Conservation (phyloP, 805 yeast genomes). For the Nakazawaea ernobii region DNA sequence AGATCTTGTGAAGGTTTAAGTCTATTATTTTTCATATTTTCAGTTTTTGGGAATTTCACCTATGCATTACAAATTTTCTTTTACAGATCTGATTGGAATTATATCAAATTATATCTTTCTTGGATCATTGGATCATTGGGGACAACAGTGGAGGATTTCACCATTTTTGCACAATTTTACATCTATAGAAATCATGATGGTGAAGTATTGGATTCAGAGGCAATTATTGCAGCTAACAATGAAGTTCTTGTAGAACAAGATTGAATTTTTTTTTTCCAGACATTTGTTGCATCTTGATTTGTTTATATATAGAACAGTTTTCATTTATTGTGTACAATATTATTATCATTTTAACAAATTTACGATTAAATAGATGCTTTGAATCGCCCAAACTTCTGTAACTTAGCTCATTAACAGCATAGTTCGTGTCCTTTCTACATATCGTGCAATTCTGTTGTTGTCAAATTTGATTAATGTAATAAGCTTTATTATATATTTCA, state of each 20-base stretch:
- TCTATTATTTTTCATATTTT: slow-evolving; percentile 68
- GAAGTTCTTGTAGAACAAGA: slow-evolving; percentile 1
- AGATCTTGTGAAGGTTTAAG: slow-evolving; percentile 84
- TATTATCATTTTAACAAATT: too few species aligned
- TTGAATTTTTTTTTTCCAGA: not conserved
- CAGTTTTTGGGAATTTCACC: slow-evolving; percentile 69
- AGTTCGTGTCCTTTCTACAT: too few species aligned
- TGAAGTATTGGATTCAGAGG: slow-evolving; percentile 9
- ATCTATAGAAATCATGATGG: slow-evolving; percentile 35
- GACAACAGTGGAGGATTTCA: slow-evolving; percentile 63
- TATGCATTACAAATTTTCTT: slow-evolving; percentile 69
- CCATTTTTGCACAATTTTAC: slow-evolving; percentile 65
- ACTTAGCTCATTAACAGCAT: too few species aligned
- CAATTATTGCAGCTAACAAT: not conserved
- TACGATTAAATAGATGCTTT: too few species aligned
- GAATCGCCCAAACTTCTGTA: too few species aligned
- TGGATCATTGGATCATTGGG: slow-evolving; percentile 81
- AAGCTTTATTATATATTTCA: too few species aligned
- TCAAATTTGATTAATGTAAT: too few species aligned
- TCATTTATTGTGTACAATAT: too few species aligned
- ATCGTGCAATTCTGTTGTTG: too few species aligned
- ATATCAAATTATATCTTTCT: slow-evolving; percentile 57
- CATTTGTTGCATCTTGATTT: too few species aligned
- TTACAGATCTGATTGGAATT: slow-evolving; percentile 55
- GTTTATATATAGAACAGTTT: too few species aligned